Percentiles rank a stretch among this genome's conserved stretches.
These are phyloP conservation scores for Neurospora sublineolata DNA, from an alignment of 495 filamentous ascomycete genomes.

Conservation along the genomic window DNA sequence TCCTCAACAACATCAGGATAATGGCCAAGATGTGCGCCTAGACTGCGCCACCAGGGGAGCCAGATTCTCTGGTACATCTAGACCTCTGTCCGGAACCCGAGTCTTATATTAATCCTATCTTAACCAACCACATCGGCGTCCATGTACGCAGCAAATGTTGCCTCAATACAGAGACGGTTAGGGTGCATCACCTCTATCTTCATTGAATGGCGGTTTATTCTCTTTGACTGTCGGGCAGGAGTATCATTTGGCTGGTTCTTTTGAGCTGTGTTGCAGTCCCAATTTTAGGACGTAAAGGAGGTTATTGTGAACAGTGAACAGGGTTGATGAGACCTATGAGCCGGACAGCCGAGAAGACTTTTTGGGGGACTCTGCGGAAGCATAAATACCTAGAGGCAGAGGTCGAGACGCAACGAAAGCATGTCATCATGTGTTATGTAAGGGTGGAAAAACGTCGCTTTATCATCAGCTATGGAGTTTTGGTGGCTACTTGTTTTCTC, in stretches of 20 bases:
- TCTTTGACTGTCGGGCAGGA: background rate
- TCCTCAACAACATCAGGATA: constrained; percentile 72
- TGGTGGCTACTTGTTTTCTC: background rate
- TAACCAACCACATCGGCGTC: background rate
- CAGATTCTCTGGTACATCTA: background rate
- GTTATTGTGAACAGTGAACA: background rate
- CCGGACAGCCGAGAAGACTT: background rate
- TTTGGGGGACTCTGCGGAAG: background rate
- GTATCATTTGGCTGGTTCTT: background rate
- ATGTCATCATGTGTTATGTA: background rate
- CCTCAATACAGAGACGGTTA: background rate
- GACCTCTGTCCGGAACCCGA: background rate
- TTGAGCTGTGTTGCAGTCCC: background rate
- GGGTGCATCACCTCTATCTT: background rate
- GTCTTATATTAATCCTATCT: background rate
- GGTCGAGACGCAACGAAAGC: background rate
- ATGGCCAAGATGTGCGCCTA: constrained; percentile 30
- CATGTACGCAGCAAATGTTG: background rate
- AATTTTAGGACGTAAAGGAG: background rate
- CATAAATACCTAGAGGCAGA: background rate
- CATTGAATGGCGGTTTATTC: background rate
- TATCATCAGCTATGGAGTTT: background rate
- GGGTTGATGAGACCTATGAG: background rate
- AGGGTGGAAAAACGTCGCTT: background rate
- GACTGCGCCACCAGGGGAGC: background rate